These are phyloP conservation scores for Candida sp. DNA, from an alignment of 1,139 yeast genomes.

Conservation along the genomic window DNA sequence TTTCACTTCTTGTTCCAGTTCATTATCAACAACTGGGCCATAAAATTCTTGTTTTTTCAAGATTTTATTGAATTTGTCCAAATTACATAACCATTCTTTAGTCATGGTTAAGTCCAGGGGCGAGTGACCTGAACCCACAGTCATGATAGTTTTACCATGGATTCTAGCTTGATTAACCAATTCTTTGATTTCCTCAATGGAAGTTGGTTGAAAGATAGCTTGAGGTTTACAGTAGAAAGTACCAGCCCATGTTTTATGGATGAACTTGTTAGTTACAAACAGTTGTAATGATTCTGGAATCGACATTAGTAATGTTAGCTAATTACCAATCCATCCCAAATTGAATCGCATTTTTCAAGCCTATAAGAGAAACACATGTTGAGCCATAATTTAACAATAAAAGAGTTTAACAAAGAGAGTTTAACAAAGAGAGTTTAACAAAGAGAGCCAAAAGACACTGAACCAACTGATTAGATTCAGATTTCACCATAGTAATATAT, in stretches of 20 bases:
- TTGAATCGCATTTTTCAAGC: not conserved
- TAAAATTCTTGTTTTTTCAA: conserved; percentile 36
- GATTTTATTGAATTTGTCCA: conserved; percentile 69
- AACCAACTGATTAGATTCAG: too few relatives aligned
- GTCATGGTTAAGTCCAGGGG: conserved; percentile 93
- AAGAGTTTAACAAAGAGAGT: too few relatives aligned
- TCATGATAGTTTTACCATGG: conserved; percentile 65
- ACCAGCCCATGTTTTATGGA: conserved; percentile 88
- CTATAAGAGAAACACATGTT: too few relatives aligned
- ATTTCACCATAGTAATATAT: too few relatives aligned
- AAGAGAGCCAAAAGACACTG: too few relatives aligned
- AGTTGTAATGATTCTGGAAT: conserved; percentile 30
- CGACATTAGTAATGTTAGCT: conserved; percentile 7
- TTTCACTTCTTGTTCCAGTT: conserved; percentile 43
- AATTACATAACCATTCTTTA: conserved; percentile 80
- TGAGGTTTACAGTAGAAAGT: conserved; percentile 78
- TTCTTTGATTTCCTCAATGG: conserved; percentile 57
- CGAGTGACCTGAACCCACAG: conserved; percentile 94
- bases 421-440: too few relatives aligned
- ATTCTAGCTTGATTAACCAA: conserved; percentile 65
- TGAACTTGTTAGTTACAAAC: conserved; percentile 33
- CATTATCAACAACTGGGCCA: conserved; percentile 28
- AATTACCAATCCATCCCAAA: not conserved
- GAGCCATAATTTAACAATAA: too few relatives aligned
- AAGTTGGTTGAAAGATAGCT: conserved; percentile 72